A percentile compares a stretch with the other conserved stretches of the same genome.
Conservation (phyloP, 2,329 filamentous ascomycete genomes). For the Hansfordia pulvinata region DNA sequence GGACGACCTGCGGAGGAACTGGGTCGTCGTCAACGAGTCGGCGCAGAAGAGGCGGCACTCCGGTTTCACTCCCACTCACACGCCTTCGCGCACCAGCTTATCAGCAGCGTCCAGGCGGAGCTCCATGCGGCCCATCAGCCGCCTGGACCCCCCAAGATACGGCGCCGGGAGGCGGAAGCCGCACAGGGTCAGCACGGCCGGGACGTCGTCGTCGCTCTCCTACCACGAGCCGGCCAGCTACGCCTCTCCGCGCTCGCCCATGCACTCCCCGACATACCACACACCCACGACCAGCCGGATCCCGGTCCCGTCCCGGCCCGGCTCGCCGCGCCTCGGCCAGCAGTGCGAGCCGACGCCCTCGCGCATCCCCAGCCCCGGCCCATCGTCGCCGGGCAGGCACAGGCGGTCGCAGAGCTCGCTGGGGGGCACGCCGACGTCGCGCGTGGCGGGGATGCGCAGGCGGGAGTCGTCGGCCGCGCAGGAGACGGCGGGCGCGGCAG, state of each 20-base stretch:
- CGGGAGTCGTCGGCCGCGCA: background rate
- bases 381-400: slow-evolving; percentile 17
- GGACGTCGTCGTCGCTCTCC: slow-evolving; percentile 26
- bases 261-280: no score
- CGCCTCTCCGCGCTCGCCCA: slow-evolving; percentile 30
- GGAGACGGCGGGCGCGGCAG: slow-evolving; percentile 8
- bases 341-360: slow-evolving; percentile 9
- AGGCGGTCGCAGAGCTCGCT: slow-evolving; percentile 30
- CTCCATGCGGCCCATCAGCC: slow-evolving; percentile 27
- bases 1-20: slow-evolving; percentile 50
- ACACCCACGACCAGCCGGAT: slow-evolving; percentile 28
- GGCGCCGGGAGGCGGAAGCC: no score
- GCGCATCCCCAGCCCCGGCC: slow-evolving; percentile 15
- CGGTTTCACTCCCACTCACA: background rate
- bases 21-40: slow-evolving; percentile 51
- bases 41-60: slow-evolving; percentile 13
- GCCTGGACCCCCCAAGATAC: slow-evolving; percentile 15
- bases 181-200: no score
- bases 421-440: slow-evolving; percentile 17
- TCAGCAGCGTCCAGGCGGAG: no score
- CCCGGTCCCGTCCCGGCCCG: slow-evolving; percentile 20
- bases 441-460: slow-evolving; percentile 6
- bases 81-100: no score
- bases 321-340: slow-evolving; percentile 10
- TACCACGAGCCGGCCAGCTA: slow-evolving; percentile 35